Conservation (phyloP, 768 basidiomycete genomes). For the Cubamyces lactineus region DNA sequence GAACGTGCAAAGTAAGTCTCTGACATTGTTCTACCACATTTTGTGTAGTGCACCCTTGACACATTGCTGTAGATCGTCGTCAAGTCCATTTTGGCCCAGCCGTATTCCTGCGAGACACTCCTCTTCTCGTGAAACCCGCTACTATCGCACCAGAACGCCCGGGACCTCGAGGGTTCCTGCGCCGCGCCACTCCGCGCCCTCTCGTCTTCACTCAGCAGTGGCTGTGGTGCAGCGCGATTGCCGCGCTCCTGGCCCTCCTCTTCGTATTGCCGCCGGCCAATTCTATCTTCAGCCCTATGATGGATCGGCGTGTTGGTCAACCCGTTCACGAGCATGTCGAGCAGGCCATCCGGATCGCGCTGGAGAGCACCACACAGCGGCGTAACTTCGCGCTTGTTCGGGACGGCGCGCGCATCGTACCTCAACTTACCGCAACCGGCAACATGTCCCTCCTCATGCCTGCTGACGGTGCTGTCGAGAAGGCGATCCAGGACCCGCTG, state of each 20-base stretch:
- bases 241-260: no score
- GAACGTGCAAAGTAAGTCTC: neutral
- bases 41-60: no score
- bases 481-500: neutral
- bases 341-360: neutral
- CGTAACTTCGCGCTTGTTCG: neutral
- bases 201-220: no score
- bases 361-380: neutral
- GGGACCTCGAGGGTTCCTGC: no score
- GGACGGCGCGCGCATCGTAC: neutral
- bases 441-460: neutral
- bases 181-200: no score
- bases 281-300: no score
- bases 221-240: no score
- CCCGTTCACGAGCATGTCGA: neutral
- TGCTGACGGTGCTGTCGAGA: neutral
- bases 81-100: conserved; percentile 8
- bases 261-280: no score
- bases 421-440: neutral
- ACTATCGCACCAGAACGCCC: no score
- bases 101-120: neutral
- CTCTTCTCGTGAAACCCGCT: no score
- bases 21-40: neutral
- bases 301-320: no score
- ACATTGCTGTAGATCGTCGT: neutral